These are phyloP conservation scores for Rhodamnia rubescens DNA, from an alignment of 345 rosid genomes.

Conservation along the genomic window DNA sequence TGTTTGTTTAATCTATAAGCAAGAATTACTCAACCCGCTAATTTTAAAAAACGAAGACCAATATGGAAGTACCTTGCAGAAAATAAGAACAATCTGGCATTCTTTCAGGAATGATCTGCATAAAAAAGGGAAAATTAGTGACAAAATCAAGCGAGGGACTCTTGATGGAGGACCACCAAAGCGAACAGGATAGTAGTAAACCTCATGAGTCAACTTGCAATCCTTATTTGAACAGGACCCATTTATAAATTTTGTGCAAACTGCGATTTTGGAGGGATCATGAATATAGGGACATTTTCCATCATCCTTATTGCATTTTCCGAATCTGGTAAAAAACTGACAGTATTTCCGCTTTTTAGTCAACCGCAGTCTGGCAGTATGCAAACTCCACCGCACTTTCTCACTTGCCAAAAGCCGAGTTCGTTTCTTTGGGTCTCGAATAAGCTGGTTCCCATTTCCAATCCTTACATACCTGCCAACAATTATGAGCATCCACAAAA, in stretches of 20 bases:
- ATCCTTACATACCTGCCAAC: slow-evolving; percentile 82
- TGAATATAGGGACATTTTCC: slow-evolving; percentile 92
- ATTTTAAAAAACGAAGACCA: neutral
- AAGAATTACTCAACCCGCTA: neutral
- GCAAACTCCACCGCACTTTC: slow-evolving; percentile 96
- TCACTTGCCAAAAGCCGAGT: slow-evolving; percentile 86
- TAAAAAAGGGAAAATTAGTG: slow-evolving; percentile 1
- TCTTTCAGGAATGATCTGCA: slow-evolving; percentile 93
- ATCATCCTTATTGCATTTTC: slow-evolving; percentile 88
- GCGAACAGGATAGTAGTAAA: slow-evolving; percentile 12
- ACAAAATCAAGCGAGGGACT: neutral
- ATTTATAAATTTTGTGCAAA: slow-evolving; percentile 85
- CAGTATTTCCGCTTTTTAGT: slow-evolving; percentile 78
- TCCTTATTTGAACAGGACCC: slow-evolving; percentile 60
- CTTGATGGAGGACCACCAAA: neutral
- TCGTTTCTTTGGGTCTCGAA: slow-evolving; percentile 91
- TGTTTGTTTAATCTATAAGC: neutral
- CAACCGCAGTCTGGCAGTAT: slow-evolving; percentile 72
- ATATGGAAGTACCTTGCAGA: slow-evolving; percentile 53
- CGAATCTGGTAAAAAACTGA: slow-evolving; percentile 94
- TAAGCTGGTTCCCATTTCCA: slow-evolving; percentile 90
- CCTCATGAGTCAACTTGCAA: slow-evolving; percentile 98
- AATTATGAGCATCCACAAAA: neutral
- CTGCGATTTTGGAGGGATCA: slow-evolving; percentile 84
- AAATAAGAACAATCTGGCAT: slow-evolving; percentile 98